phyloP scores from a whole-genome alignment of 306 rosid genomes.

The Hippophae gyantsensis region DNA sequence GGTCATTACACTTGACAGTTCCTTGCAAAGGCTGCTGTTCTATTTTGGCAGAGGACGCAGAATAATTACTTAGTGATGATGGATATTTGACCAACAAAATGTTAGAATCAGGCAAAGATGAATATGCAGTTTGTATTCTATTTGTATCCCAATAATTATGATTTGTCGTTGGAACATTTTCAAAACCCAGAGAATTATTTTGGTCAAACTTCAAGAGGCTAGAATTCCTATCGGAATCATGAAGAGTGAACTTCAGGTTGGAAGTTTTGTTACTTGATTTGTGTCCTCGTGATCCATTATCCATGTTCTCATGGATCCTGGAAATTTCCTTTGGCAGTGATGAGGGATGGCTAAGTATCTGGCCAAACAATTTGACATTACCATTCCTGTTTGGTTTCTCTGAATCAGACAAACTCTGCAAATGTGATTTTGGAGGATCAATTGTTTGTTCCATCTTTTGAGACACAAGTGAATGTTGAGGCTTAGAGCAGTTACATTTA shows the following conservation, averaged over 20 bases:
- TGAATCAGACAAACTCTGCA: constrained; percentile 39
- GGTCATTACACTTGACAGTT: constrained; percentile 36
- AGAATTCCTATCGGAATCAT: constrained; percentile 40
- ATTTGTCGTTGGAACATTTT: constrained; percentile 50
- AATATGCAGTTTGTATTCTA: constrained; percentile 50
- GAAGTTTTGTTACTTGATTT: constrained; percentile 40
- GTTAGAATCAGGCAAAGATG: constrained; percentile 69
- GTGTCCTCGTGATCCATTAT: constrained; percentile 27
- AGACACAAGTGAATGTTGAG: constrained; percentile 30
- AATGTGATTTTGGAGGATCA: constrained; percentile 23
- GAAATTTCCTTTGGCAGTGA: constrained; percentile 35
- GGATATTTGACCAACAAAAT: constrained; percentile 77
- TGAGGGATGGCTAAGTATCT: constrained; percentile 63
- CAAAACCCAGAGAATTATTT: constrained; percentile 38
- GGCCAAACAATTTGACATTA: constrained; percentile 85
- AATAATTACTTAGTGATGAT: constrained; percentile 48
- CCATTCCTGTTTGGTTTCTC: constrained; percentile 62
- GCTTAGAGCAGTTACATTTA: constrained; percentile 21
- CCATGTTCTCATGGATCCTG: constrained; percentile 36
- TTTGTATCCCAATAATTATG: constrained; percentile 68
- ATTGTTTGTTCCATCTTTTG: constrained; percentile 27
- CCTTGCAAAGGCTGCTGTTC: constrained; percentile 56
- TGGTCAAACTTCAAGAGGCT: constrained; percentile 45
- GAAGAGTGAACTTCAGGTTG: constrained; percentile 32
- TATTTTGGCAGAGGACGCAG: constrained; percentile 34